Conservation (phyloP, 192 early-diverging fungal genomes). For the Podila epicladia region DNA sequence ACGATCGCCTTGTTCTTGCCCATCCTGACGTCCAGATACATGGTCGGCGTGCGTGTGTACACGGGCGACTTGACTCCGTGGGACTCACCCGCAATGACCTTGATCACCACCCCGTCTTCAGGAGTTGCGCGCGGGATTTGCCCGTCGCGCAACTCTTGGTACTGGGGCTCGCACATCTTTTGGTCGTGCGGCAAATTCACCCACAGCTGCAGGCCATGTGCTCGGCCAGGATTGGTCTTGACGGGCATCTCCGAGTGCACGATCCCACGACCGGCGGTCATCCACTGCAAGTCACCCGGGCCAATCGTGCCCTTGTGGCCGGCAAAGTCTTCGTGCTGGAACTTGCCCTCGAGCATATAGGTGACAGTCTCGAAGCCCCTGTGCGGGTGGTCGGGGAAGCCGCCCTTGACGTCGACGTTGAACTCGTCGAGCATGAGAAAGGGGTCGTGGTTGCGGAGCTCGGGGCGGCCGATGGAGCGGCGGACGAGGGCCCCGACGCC, state of each 20-base stretch:
- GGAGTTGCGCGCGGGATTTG: slow-evolving; percentile 68
- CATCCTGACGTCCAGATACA: slow-evolving; percentile 77
- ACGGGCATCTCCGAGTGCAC: slow-evolving; percentile 78
- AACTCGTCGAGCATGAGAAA: slow-evolving; percentile 41
- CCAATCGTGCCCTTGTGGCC: slow-evolving; percentile 72
- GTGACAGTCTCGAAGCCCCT: slow-evolving; percentile 83
- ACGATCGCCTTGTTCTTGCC: slow-evolving; percentile 61
- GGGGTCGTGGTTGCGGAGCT: slow-evolving; percentile 37
- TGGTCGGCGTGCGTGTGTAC: slow-evolving; percentile 77
- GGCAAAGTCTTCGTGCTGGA: slow-evolving; percentile 77
- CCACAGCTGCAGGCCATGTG: slow-evolving; percentile 72
- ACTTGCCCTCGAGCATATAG: slow-evolving; percentile 70
- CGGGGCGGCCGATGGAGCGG: slow-evolving; percentile 73
- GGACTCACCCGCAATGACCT: slow-evolving; percentile 86
- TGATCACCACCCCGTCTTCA: slow-evolving; percentile 66
- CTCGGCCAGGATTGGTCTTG: slow-evolving; percentile 7
- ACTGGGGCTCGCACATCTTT: slow-evolving; percentile 73
- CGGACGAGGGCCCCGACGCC: slow-evolving; percentile 84
- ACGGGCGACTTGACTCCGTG: slow-evolving; percentile 72
- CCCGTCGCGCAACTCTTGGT: slow-evolving; percentile 70
- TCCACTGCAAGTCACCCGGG: slow-evolving; percentile 73
- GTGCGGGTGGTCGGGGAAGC: slow-evolving; percentile 77
- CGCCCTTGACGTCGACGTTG: slow-evolving; percentile 22
- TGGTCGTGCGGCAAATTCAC: slow-evolving; percentile 74
- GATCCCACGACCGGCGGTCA: slow-evolving; percentile 75